phyloP scores from a whole-genome alignment of 345 rosid species.

The Trapa incisa region DNA sequence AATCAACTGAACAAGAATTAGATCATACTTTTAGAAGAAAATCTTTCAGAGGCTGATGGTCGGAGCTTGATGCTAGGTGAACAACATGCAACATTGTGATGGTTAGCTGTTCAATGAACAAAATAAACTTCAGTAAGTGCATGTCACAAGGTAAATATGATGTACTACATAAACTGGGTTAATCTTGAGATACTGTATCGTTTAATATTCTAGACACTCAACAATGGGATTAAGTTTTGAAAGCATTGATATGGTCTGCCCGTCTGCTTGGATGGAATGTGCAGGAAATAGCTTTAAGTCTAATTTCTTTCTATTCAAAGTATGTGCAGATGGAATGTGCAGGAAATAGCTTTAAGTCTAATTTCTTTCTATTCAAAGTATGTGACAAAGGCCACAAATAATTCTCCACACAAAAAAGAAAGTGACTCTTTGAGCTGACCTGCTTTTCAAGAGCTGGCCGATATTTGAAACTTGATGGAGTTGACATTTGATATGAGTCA shows the following conservation, averaged over 20 bases:
- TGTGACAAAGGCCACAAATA: neutral
- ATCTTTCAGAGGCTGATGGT: slow-evolving; percentile 49
- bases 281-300: neutral
- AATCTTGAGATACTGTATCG: neutral
- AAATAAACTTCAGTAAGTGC: neutral
- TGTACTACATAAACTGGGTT: neutral
- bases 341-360: neutral
- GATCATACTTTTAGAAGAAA: slow-evolving; percentile 64
- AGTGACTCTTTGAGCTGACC: slow-evolving; percentile 23
- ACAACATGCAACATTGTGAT: slow-evolving; percentile 75
- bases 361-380: neutral
- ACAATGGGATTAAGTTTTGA: neutral
- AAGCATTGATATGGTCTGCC: neutral
- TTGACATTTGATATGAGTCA: slow-evolving; percentile 42
- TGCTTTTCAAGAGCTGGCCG: slow-evolving; percentile 74
- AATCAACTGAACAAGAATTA: neutral
- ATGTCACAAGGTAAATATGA: neutral
- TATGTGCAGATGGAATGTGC: neutral
- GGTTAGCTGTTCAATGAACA: slow-evolving; percentile 44
- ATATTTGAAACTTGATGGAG: slow-evolving; percentile 66
- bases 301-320: neutral
- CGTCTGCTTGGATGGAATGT: neutral
- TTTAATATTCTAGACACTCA: neutral
- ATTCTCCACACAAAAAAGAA: too few species aligned
- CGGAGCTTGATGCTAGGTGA: slow-evolving; percentile 44